Evolutionary conservation across 1,284 basidiomycete species (phyloP), one percentile per base, ranked within the genome.

Genomic region (Trametes hirsuta): DNA sequence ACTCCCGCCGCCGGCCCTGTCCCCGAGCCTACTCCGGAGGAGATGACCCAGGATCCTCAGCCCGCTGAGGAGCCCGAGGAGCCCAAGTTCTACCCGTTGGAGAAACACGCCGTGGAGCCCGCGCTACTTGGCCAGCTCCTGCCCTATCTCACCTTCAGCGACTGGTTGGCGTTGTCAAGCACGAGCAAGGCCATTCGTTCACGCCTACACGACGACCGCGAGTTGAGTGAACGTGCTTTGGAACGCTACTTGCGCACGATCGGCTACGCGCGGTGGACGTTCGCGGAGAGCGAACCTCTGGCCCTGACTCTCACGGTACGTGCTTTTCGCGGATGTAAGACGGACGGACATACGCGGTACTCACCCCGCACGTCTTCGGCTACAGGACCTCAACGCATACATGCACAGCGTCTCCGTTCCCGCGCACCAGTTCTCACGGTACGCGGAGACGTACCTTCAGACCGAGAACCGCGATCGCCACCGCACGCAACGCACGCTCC

Each of bases 331-430:
- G 22, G 44, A 15, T 9, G 53, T n/a, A 9, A 10, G 6, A 12
- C 30, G 40, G 21, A 24, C 36, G 35, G 12, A 14, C 50, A 22
- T 42, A 9, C n/a, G 12, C 11, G 10, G n/a, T 40, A 40, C 58
- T 65, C 18, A 61, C 44, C 2, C 49, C 63, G 22, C 2, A 34
- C 11, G 12, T 6, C 14, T 14, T 56, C 24, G 58, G 24, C 18
- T 39, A 3, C 61, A 91, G 87, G 91, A 93, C 72, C 79, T 94
- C 40, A 83, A 84, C 66, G 81, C 86, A 51, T 94, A 93, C 68
- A 86, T 93, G 82, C 81, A 85, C 52, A 88, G 89, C 2, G 87
- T 93, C 1, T 86, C 85, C 6, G 82, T 90, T 41, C 90, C 91
- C 6, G 80, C 81, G 4, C 86, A 93, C 63, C 83, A 88, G 61